phyloP scores from a whole-genome alignment of 116 monocot genomes.

The Trichopus zeylanicus region DNA sequence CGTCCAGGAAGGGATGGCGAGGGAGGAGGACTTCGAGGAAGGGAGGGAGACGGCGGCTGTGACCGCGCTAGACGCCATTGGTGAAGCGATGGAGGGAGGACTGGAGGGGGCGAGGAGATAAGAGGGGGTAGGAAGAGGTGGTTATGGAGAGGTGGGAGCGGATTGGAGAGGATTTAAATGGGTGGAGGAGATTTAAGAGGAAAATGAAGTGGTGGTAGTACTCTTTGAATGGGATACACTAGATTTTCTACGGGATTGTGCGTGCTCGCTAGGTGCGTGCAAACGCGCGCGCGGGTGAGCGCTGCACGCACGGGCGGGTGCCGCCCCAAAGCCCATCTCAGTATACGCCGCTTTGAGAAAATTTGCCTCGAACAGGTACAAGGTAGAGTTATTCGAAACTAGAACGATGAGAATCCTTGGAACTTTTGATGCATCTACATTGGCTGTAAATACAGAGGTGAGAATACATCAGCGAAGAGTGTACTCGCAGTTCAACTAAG shows the following conservation, averaged over 20 bases:
- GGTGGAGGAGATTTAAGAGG: conserved; percentile 18
- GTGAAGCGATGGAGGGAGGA: neutral
- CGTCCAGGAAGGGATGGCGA: conserved; percentile 2
- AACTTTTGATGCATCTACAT: conserved; percentile 6
- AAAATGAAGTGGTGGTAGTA: conserved; percentile 8
- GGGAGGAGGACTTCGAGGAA: conserved; percentile 21
- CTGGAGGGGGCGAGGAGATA: neutral
- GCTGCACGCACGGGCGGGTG: too few relatives aligned
- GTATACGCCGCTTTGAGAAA: too few relatives aligned
- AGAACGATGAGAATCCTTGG: neutral
- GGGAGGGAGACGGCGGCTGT: conserved; percentile 26
- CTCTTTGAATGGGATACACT: neutral
- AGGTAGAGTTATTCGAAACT: neutral
- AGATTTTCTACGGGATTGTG: too few relatives aligned
- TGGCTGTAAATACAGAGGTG: conserved; percentile 11
- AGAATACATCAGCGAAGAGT: conserved; percentile 35
- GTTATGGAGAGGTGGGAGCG: conserved; percentile 5
- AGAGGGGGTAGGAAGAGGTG: neutral
- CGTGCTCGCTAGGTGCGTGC: too few relatives aligned
- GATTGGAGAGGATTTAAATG: conserved; percentile 18
- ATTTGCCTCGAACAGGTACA: too few relatives aligned
- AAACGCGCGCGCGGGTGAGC: too few relatives aligned
- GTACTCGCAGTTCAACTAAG: conserved; percentile 79
- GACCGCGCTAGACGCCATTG: conserved; percentile 31
- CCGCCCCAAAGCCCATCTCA: too few relatives aligned